Percentiles rank a stretch among this genome's conserved stretches.
These are phyloP conservation scores for Thermochaetoides thermophila DNA, from an alignment of 495 filamentous ascomycete genomes.

Conservation along the genomic window DNA sequence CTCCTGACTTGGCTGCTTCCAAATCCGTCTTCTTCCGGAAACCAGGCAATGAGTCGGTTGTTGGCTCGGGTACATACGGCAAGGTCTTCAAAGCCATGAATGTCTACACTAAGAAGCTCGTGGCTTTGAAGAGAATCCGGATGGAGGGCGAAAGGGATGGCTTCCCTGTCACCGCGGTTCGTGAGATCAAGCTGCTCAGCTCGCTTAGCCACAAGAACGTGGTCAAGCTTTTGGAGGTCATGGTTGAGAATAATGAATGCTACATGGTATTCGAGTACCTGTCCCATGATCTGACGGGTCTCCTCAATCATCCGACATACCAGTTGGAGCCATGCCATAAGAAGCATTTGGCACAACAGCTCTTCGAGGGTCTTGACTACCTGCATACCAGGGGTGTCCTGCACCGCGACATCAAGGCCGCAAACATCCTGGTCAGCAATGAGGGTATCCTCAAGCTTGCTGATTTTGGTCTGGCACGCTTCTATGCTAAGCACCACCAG, in stretches of 20 bases:
- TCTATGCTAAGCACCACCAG: constrained; percentile 82
- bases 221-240: constrained; percentile 79
- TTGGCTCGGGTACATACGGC: constrained; percentile 86
- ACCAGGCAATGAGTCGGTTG: constrained; percentile 85
- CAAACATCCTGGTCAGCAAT: constrained; percentile 87
- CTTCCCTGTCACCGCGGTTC: constrained; percentile 90
- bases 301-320: constrained; percentile 88
- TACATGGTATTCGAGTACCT: constrained; percentile 99
- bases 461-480: constrained; percentile 94
- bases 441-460: constrained; percentile 81
- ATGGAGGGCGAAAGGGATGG: constrained; percentile 96
- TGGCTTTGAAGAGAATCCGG: constrained; percentile 76
- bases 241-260: constrained; percentile 97
- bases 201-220: constrained; percentile 86
- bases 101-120: constrained; percentile 79
- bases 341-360: constrained; percentile 84
- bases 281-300: constrained; percentile 61
- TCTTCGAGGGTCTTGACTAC: constrained; percentile 90
- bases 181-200: constrained; percentile 92
- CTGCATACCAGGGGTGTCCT: constrained; percentile 87
- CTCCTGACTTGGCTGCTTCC: constrained; percentile 53
- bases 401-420: constrained; percentile 89
- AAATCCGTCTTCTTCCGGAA: constrained; percentile 85
- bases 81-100: constrained; percentile 98
- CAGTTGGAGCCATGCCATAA: constrained; percentile 74